Evolutionary conservation across 352 stramenopile species (phyloP).

Genomic region (Aphanomyces euteiches): DNA sequence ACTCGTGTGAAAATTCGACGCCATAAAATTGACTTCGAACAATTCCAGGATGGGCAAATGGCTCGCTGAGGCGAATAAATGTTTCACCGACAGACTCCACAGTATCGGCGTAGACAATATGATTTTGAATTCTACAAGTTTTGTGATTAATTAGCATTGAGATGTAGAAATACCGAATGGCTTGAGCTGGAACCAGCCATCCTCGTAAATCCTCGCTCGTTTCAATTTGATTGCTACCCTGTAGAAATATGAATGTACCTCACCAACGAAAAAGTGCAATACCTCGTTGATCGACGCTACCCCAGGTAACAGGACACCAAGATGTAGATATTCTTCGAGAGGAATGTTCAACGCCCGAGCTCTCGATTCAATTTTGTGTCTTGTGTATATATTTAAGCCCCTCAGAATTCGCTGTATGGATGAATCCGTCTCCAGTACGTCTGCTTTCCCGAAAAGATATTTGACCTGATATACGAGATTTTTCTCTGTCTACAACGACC

Average conservation of each 20-base stretch:
- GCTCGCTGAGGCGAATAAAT: background rate
- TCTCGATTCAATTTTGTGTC: conserved; percentile 18
- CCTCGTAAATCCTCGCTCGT: conserved; percentile 28
- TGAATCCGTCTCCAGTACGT: conserved; percentile 23
- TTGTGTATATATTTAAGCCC: conserved; percentile 13
- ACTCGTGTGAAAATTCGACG: conserved; percentile 17
- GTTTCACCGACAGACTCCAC: conserved; percentile 13
- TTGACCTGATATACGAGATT: conserved; percentile 16
- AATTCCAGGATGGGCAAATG: conserved; percentile 8
- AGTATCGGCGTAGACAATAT: conserved; percentile 2
- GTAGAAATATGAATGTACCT: background rate
- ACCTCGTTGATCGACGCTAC: conserved; percentile 11
- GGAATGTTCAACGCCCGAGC: conserved; percentile 1
- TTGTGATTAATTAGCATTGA: background rate
- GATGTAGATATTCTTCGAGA: conserved; percentile 24
- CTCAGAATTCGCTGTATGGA: conserved; percentile 11
- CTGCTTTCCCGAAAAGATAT: conserved; percentile 20
- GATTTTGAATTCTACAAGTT: conserved; percentile 10
- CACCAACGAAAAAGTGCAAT: too few species aligned
- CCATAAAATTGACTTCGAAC: conserved; percentile 1
- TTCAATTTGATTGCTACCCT: conserved; percentile 18
- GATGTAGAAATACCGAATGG: conserved; percentile 13
- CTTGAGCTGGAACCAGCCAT: conserved; percentile 24
- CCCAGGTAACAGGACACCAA: conserved; percentile 15
- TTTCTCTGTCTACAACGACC: conserved; percentile 14